phyloP scores from a whole-genome alignment of 208 protist genomes.

The Acanthamoeba healyi region DNA sequence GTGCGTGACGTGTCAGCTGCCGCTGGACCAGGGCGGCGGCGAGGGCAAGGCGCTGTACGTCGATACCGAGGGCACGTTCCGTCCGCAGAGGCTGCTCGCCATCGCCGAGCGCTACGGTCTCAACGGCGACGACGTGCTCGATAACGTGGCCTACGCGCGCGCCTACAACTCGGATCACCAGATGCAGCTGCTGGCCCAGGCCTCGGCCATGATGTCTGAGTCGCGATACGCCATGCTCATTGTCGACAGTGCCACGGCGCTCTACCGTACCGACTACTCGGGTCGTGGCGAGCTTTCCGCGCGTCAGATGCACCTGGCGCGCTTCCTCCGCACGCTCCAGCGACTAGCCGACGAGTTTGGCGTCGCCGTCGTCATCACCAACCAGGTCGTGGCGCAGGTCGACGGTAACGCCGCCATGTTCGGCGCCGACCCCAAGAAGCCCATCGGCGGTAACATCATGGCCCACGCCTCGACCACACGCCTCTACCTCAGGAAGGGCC shows the following conservation, averaged over 20 bases:
- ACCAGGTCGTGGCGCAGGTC: conserved; percentile 99
- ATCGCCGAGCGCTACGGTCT: conserved; percentile 89
- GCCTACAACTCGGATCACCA: conserved; percentile 99
- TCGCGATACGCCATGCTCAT: conserved; percentile 98
- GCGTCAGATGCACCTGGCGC: conserved; percentile 99
- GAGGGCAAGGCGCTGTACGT: conserved; percentile 99
- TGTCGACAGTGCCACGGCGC: conserved; percentile 98
- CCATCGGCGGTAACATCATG: conserved; percentile 99
- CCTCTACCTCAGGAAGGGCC: conserved; percentile 98
- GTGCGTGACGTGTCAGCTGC: conserved; percentile 98
- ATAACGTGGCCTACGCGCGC: conserved; percentile 99
- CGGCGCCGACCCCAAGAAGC: conserved; percentile 98
- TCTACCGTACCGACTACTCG: conserved; percentile 99
- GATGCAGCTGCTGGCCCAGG: conserved; percentile 96
- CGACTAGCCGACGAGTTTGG: conserved; percentile 98
- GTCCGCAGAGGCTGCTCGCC: conserved; percentile 94
- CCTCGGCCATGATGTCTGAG: conserved; percentile 99
- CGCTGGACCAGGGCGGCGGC: conserved; percentile 96
- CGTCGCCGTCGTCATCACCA: conserved; percentile 99
- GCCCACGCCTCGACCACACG: conserved; percentile 99
- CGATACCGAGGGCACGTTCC: conserved; percentile 99
- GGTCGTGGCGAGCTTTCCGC: conserved; percentile 98
- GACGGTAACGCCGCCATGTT: conserved; percentile 97
- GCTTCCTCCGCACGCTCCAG: conserved; percentile 97
- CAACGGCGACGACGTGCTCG: conserved; percentile 97